Conservation (phyloP, 495 filamentous ascomycete species). For the Evernia prunastri region DNA sequence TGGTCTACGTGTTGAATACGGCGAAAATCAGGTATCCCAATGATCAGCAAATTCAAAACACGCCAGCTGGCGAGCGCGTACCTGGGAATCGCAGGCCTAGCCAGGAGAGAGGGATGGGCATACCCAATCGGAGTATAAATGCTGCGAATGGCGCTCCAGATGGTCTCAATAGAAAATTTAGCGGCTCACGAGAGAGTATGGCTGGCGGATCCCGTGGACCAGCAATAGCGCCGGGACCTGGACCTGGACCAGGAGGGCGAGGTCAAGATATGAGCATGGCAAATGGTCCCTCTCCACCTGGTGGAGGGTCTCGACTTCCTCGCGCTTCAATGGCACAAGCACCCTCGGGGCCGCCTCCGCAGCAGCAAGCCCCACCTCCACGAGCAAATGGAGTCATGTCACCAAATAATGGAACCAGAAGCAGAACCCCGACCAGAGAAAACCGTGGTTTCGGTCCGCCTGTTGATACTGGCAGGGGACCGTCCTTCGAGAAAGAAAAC, state of each 20-base stretch:
- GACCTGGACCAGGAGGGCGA: constrained; percentile 24
- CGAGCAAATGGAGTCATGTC: constrained; percentile 47
- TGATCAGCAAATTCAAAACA: constrained; percentile 52
- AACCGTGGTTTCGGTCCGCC: constrained; percentile 45
- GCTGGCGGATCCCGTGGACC: constrained; percentile 33
- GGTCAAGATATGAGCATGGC: constrained; percentile 25
- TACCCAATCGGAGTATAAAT: constrained; percentile 35
- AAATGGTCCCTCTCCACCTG: constrained; percentile 28
- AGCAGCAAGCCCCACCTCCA: constrained; percentile 77
- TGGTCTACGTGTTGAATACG: constrained; percentile 90
- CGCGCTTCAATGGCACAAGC: constrained; percentile 63
- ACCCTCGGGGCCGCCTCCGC: constrained; percentile 77
- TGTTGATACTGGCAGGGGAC: constrained; percentile 44
- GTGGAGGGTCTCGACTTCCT: constrained; percentile 57
- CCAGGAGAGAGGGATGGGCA: constrained; percentile 31
- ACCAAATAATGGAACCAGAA: constrained; percentile 39
- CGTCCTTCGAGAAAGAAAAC: constrained; percentile 42
- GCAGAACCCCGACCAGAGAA: constrained; percentile 54
- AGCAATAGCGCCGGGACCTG: constrained; percentile 26
- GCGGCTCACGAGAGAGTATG: constrained; percentile 50
- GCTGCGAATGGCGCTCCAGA: constrained; percentile 59
- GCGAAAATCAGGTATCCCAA: constrained; percentile 91
- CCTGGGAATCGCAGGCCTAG: constrained; percentile 37
- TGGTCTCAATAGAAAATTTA: constrained; percentile 43
- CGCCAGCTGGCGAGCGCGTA: constrained; percentile 33